Percentiles rank a stretch among this genome's conserved stretches.
Evolutionary conservation across 2,329 filamentous ascomycete species (phyloP).

Genomic region (Fusarium cyanostomum): DNA sequence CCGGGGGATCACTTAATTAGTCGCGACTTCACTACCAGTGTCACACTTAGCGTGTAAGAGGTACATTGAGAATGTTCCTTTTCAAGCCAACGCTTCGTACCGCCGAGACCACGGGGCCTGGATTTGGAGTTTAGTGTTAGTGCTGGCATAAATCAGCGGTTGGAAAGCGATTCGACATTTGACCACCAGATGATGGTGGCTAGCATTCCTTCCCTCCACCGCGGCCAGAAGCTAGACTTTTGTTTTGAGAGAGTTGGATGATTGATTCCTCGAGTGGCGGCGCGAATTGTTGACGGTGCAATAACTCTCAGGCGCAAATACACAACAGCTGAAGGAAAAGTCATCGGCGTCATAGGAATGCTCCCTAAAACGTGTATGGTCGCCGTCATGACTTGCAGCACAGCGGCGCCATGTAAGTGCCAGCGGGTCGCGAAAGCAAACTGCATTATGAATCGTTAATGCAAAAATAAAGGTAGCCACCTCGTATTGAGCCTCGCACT

Average conservation of each 20-base stretch:
- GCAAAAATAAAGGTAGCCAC: slow-evolving; percentile 28
- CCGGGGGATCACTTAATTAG: slow-evolving; percentile 37
- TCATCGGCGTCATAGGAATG: slow-evolving; percentile 29
- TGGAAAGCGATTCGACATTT: slow-evolving; percentile 27
- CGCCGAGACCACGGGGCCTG: slow-evolving; percentile 26
- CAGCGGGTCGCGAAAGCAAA: slow-evolving; percentile 22
- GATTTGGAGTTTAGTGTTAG: slow-evolving; percentile 29
- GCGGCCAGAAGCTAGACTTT: not conserved
- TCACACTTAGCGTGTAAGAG: slow-evolving; percentile 23
- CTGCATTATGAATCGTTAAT: slow-evolving; percentile 6
- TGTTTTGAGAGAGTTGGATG: slow-evolving; percentile 1
- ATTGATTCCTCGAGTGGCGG: slow-evolving; percentile 26
- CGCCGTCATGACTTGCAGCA: slow-evolving; percentile 39
- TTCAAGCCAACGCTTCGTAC: slow-evolving; percentile 27
- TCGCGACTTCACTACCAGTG: slow-evolving; percentile 18
- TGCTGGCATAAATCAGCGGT: slow-evolving; percentile 5
- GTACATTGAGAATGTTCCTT: slow-evolving; percentile 9
- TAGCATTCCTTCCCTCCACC: slow-evolving; percentile 30
- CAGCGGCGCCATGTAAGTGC: slow-evolving; percentile 22
- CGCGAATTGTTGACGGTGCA: slow-evolving; percentile 9
- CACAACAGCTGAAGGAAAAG: slow-evolving; percentile 11
- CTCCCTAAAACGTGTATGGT: slow-evolving; percentile 31
- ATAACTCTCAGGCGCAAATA: slow-evolving; percentile 7
- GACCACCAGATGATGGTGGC: slow-evolving; percentile 26
- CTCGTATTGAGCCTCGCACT: not conserved